Evolutionary conservation across 345 rosid species (phyloP).

Genomic region (Acer yangbiense): DNA sequence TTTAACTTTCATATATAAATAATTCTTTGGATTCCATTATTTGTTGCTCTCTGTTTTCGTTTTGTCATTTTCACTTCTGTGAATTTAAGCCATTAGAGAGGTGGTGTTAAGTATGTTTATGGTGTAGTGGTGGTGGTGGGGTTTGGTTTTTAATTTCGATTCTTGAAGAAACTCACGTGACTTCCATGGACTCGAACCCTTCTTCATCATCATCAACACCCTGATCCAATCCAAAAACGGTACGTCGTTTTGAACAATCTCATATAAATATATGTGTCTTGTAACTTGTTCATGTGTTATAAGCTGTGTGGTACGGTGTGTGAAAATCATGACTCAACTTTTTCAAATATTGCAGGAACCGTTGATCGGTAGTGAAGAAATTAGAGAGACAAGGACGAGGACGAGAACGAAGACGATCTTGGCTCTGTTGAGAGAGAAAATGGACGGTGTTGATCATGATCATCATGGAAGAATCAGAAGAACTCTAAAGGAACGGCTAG

Average conservation of each 20-base stretch:
- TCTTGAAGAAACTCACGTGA: constrained; percentile 46
- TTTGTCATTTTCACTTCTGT: constrained; percentile 7
- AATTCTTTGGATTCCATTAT: not conserved
- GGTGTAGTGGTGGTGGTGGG: constrained; percentile 21
- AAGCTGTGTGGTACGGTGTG: not conserved
- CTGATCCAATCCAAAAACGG: not conserved
- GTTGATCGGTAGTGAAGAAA: constrained; percentile 15
- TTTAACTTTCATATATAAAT: not conserved
- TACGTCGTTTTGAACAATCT: not conserved
- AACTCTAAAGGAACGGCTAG: constrained; percentile 61
- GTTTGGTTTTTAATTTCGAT: constrained; percentile 7
- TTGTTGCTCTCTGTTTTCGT: not conserved
- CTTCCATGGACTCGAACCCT: constrained; percentile 27
- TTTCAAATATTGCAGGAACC: constrained; percentile 46
- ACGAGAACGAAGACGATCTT: constrained; percentile 35
- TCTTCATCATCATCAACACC: not conserved
- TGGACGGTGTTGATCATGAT: constrained; percentile 46
- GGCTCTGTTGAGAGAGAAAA: constrained; percentile 50
- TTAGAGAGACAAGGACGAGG: constrained; percentile 32
- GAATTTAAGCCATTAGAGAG: constrained; percentile 1
- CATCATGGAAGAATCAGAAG: constrained; percentile 29
- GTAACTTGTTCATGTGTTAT: not conserved
- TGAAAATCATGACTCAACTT: constrained; percentile 50
- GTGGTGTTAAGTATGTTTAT: not conserved
- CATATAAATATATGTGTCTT: not conserved